Evolutionary conservation across 805 yeast genomes (phyloP).

Genomic region (Yamadazyma akitaensis): DNA sequence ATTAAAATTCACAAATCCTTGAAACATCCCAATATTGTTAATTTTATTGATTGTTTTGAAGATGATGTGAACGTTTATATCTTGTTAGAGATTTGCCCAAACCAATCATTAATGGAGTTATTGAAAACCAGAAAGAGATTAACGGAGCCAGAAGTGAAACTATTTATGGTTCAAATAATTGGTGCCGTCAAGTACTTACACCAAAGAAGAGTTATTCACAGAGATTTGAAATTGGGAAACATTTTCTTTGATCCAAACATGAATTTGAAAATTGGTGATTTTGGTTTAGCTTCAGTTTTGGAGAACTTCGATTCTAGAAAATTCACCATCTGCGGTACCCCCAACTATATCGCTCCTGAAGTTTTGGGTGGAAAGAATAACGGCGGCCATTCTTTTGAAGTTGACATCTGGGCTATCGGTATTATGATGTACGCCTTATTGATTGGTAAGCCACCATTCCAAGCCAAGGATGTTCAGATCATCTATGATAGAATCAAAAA

Average conservation of each 20-base stretch:
- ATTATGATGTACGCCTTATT: constrained; percentile 92
- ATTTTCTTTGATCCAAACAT: constrained; percentile 90
- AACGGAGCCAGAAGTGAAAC: constrained; percentile 89
- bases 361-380: constrained; percentile 81
- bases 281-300: constrained; percentile 96
- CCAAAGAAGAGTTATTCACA: constrained; percentile 84
- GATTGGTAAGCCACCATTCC: constrained; percentile 96
- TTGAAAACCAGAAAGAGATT: constrained; percentile 79
- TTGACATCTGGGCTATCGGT: constrained; percentile 97
- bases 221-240: constrained; percentile 95
- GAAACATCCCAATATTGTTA: constrained; percentile 85
- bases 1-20: constrained; percentile 91
- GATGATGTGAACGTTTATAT: constrained; percentile 94
- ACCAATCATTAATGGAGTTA: constrained; percentile 91
- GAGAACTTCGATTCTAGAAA: constrained; percentile 67
- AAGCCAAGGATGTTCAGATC: constrained; percentile 87
- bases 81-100: constrained; percentile 89
- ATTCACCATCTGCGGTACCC: constrained; percentile 96
- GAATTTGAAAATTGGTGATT: constrained; percentile 96
- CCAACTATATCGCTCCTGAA: constrained; percentile 98
- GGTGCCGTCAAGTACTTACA: constrained; percentile 96
- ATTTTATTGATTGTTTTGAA: constrained; percentile 94
- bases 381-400: constrained; percentile 95
- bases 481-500: constrained; percentile 89
- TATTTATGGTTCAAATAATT: constrained; percentile 83